A percentile compares a stretch with the other conserved stretches of the same genome.
These are phyloP conservation scores for Bidens hawaiensis DNA, from an alignment of 140 eudicot genomes.

Conservation along the genomic window DNA sequence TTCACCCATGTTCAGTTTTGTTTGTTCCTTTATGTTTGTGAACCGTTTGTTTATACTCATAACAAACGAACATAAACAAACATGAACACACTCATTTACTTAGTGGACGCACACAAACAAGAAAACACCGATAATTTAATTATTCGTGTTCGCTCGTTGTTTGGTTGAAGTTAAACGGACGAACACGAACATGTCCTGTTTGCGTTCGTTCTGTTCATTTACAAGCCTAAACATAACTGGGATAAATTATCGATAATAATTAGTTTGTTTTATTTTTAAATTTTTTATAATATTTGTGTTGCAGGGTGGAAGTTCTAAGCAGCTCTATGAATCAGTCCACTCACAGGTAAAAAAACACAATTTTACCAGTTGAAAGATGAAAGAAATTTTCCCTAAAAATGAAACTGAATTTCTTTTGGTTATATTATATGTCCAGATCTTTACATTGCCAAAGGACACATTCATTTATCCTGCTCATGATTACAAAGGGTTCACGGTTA, in stretches of 20 bases:
- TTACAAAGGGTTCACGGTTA: constrained; percentile 90
- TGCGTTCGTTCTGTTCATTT: too few relatives aligned
- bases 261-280: too few relatives aligned
- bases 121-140: too few relatives aligned
- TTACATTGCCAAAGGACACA: constrained; percentile 85
- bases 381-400: background rate
- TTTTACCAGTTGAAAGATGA: background rate
- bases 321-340: constrained; percentile 83
- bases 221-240: background rate
- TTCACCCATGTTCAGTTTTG: too few relatives aligned
- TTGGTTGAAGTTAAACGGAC: too few relatives aligned
- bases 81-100: too few relatives aligned
- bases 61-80: too few relatives aligned
- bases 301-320: constrained; percentile 95
- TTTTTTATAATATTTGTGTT: constrained; percentile 6
- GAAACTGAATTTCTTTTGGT: constrained; percentile 6
- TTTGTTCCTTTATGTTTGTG: too few relatives aligned
- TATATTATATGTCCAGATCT: constrained; percentile 49
- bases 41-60: too few relatives aligned
- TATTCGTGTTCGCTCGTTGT: too few relatives aligned
- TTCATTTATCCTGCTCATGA: constrained; percentile 94
- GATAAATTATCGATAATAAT: background rate
- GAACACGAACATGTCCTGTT: too few relatives aligned
- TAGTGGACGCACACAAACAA: too few relatives aligned
- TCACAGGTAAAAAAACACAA: constrained; percentile 64